Base-by-base conservation (phyloP, 768 basidiomycete genomes). In the Russula earlei region DNA sequence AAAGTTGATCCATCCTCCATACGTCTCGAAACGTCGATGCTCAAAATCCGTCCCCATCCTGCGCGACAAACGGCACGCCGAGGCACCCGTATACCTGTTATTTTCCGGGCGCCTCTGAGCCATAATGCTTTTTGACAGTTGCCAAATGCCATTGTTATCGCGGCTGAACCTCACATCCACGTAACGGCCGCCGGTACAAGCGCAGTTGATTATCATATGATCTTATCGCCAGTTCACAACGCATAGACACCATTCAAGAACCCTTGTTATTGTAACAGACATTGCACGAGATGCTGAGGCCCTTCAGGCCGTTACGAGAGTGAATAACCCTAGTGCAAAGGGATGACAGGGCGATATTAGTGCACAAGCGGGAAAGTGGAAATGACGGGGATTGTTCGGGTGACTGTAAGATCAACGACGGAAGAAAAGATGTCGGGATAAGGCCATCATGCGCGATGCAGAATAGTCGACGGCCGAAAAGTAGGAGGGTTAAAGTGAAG, bases 401-500 rank as follows among this genome's bases (percentile, higher is more conserved):
- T 61, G 54, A 51, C 33, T 54, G 62, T 51, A 60, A 55, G 50
- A 56, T 49, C 52, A 50, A 52, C 38, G 50, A 58, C 33, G 49
- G 50, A 20, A 60, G 52, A 61, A 47, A 50, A 52, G 59, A 40
- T 52, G 51, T 55, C 51, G 51, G 54, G 52, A 41, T 52, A 54
- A 65, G 66, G 63, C 66, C 64, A 54, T 61, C 67, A 65, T 65
- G 68, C 60, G 63, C 60, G 63, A 70, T 68, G 67, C 60, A 67
- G 65, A 65, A 64, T 62, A 65, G 66, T 66, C 72, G 66, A 71
- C 69, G 70, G 65, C 63, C 67, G 63, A 59, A 62, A 65, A 67
- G 62, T 64, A 56, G 62, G 61, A 69, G 75, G 72, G 74, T 74
- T 77, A 75, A 71, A 76, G 82, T 87, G 84, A 85, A 76, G 80